Evolutionary conservation across 768 basidiomycete genomes (phyloP), one percentile per base, ranked within the genome.

Genomic region (Gloeophyllum trabeum): DNA sequence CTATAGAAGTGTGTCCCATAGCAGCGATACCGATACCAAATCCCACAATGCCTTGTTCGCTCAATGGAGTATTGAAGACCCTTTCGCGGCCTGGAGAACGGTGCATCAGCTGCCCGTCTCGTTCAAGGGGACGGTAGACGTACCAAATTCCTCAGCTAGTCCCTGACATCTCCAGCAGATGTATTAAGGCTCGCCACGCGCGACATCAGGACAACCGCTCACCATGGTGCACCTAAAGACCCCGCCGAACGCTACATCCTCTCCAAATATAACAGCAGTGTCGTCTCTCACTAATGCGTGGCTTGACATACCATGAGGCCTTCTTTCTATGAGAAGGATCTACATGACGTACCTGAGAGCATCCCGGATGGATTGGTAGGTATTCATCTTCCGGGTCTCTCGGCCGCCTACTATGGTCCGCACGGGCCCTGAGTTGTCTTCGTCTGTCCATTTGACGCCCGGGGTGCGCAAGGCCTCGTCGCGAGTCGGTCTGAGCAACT

Each of bases 221-320:
- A 88, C 88, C 82, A 91, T 88, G 0, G 88, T 90, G 51, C 90
- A 94, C 45, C 92, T 72, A 53, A 97, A 97, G 12, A 97, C 92
- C 3, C 92, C 92, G 7, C 92, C 92, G 50, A 94, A 96, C 0
- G 83, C 85, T 37, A 97, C 89, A 48, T 91, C 87, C 54, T 86
- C 81, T 5, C 92, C 92, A 52, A 96, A 96, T 0, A 96, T 79
- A 4, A 94, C 78, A 2, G 93, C 81, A 41, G 65, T 83, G 41
- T 89, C 85, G 53, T 97, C 90, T 54, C 88, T 91, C 23, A 72
- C 64, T 16, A 97, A 61, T 4, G 87, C 86, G 45, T 85, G 89
- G 44, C 89, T 89, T 43, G 7, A 32, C 6, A 22, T 16, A 3
- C 13, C 26, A 22, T 36, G 19, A 20, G 21, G 20, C 14, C 5